Percentiles rank a stretch among this genome's conserved stretches.
These are phyloP conservation scores for Pichia rugopelliculosa DNA, from an alignment of 805 yeast genomes.

Conservation along the genomic window DNA sequence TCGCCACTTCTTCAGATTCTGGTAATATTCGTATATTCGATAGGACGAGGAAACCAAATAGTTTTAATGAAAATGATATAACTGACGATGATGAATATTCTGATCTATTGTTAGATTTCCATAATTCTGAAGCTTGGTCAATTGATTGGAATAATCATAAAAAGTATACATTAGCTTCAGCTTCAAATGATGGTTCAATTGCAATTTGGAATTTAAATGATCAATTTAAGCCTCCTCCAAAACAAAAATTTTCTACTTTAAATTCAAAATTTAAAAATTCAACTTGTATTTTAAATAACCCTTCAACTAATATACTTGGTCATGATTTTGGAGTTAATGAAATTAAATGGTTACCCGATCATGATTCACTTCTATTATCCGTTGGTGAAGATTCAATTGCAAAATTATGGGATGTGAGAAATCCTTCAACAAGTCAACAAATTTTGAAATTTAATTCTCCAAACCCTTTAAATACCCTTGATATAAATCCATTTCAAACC, in stretches of 20 bases:
- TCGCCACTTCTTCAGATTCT: slow-evolving; percentile 60
- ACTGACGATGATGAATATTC: slow-evolving; percentile 14
- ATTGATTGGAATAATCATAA: slow-evolving; percentile 63
- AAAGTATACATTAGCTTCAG: slow-evolving; percentile 55
- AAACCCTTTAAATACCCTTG: slow-evolving; percentile 41
- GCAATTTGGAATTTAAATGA: slow-evolving; percentile 58
- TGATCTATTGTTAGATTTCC: slow-evolving; percentile 23
- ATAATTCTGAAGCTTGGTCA: slow-evolving; percentile 55
- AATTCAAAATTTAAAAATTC: slow-evolving; percentile 5
- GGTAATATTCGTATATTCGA: slow-evolving; percentile 70
- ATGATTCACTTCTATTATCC: slow-evolving; percentile 51
- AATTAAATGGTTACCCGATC: slow-evolving; percentile 58
- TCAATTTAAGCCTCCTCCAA: slow-evolving; percentile 13
- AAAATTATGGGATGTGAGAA: slow-evolving; percentile 49
- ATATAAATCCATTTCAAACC: slow-evolving; percentile 51
- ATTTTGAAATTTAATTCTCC: slow-evolving; percentile 2
- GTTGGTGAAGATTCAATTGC: slow-evolving; percentile 60
- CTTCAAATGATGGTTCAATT: slow-evolving; percentile 56
- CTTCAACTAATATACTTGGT: slow-evolving; percentile 19
- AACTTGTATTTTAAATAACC: slow-evolving; percentile 10
- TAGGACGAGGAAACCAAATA: slow-evolving; percentile 68
- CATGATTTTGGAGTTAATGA: slow-evolving; percentile 58
- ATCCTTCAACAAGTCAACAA: slow-evolving; percentile 13
- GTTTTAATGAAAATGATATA: slow-evolving; percentile 27
- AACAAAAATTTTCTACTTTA: slow-evolving; percentile 8